Base-by-base conservation (phyloP, 805 yeast species). In the Pichia paraexigua region DNA sequence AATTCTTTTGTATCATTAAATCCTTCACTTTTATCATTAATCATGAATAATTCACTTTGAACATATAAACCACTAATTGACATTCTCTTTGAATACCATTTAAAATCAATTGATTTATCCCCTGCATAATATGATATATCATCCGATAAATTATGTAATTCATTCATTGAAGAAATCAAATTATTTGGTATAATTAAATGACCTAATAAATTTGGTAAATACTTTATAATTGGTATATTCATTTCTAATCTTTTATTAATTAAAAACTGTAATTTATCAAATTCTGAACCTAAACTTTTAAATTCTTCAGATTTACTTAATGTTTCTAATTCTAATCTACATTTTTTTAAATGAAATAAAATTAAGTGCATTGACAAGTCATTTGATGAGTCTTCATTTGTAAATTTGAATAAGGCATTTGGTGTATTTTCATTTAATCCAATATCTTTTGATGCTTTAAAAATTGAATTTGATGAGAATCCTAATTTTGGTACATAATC, bases 51-150 rank as follows among this genome's bases (percentile, higher is more conserved):
- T 65, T 92, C 97, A 41, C 85, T 71, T 40, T 84, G 78, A 2
- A 86, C 85, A 65, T 87, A 88, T 2, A 85, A 76, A 2, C 85
- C 74, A 24, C 87, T 77, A 17, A 92, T 63, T 10, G 86, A 77
- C 17, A 85, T 70, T 57, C 99, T 74, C 63, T 90, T 87, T n/a
- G 95, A 73, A 66, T 92, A 92, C 99, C 99, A 92, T 4, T 88
- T 85, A 64, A 86, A 83, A 65, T 89, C 96, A 57, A 82, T 82
- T 21, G 94, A 78, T 49, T 67, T 62, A 63, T 91, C 97, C 12
- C 91, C 94, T 0, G 96, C 82, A 58, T 79, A 81, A 66, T 69
- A 89, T 44, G 87, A 78, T 53, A 92, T 74, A 63, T 94, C 98
- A 68, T 92, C 98, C 13, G 89, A 76, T 51, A 91, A 73, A 48